Evolutionary conservation across 257 asterid genomes (phyloP).

Genomic region (Jasminum sambac): DNA sequence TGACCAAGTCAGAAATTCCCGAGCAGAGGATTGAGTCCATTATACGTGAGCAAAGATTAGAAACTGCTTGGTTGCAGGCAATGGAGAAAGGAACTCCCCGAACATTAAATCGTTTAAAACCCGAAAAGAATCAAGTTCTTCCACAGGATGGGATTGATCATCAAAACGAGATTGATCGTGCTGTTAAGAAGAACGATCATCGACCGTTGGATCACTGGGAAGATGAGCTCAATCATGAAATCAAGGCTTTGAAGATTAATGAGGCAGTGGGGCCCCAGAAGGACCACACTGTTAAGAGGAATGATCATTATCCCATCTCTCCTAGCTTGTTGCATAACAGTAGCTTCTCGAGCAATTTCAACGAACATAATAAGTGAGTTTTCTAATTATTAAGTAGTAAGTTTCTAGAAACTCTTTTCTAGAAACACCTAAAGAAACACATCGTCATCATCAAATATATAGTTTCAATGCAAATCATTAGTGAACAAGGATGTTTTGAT

Average conservation of each 20-base stretch:
- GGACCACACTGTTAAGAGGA: conserved; percentile 54
- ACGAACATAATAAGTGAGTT: conserved; percentile 76
- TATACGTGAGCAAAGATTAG: conserved; percentile 78
- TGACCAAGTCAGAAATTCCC: conserved; percentile 42
- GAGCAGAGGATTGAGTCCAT: conserved; percentile 80
- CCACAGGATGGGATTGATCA: conserved; percentile 66
- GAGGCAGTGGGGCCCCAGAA: conserved; percentile 43
- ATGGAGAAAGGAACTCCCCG: conserved; percentile 85
- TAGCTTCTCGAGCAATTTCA: conserved; percentile 52
- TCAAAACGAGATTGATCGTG: conserved; percentile 40
- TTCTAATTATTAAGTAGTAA: background rate
- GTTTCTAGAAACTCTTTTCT: no score
- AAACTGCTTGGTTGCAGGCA: conserved; percentile 95
- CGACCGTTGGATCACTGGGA: conserved; percentile 61
- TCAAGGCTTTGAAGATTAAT: conserved; percentile 55
- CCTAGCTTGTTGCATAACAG: conserved; percentile 87
- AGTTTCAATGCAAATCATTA: background rate
- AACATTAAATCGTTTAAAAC: conserved; percentile 54
- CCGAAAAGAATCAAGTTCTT: conserved; percentile 86
- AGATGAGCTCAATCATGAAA: conserved; percentile 68
- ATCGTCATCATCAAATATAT: no score
- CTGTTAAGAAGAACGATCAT: conserved; percentile 40
- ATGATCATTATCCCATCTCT: conserved; percentile 57
- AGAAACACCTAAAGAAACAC: no score
- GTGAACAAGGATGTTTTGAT: background rate